Conservation (phyloP, 2,329 filamentous ascomycete species). For the Alternaria infectoria region DNA sequence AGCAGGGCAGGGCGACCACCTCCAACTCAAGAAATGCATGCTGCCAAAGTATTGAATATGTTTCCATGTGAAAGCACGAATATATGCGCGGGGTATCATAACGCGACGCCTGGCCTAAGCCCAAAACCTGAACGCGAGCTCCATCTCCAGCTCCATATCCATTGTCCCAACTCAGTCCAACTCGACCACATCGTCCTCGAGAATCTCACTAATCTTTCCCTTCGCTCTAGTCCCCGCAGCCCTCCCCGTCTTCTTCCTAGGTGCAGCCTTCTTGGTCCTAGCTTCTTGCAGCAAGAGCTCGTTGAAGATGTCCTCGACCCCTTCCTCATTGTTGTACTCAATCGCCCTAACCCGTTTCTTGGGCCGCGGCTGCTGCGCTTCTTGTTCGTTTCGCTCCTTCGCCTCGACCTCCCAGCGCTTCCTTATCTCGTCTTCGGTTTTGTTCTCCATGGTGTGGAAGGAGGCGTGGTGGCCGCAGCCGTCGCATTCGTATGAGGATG, state of each 20-base stretch:
- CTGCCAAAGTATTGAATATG: no score
- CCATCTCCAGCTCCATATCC: not conserved
- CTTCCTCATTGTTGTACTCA: slow-evolving; percentile 19
- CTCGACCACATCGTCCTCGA: slow-evolving; percentile 30
- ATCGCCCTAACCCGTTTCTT: slow-evolving; percentile 39
- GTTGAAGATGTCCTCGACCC: not conserved
- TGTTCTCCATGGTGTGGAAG: slow-evolving; percentile 61
- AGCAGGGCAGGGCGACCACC: not conserved
- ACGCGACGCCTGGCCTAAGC: not conserved
- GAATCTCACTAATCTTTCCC: slow-evolving; percentile 26
- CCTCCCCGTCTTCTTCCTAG: slow-evolving; percentile 7
- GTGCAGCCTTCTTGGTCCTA: not conserved
- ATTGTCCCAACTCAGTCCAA: slow-evolving; percentile 24
- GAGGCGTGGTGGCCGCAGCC: slow-evolving; percentile 62
- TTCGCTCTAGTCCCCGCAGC: slow-evolving; percentile 15
- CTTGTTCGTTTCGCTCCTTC: slow-evolving; percentile 30
- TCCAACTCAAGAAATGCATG: not conserved
- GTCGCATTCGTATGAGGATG: slow-evolving; percentile 62
- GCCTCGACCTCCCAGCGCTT: slow-evolving; percentile 54
- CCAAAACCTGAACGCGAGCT: slow-evolving; percentile 1
- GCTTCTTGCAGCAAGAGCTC: slow-evolving; percentile 8
- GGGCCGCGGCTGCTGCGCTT: slow-evolving; percentile 20
- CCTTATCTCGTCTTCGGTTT: slow-evolving; percentile 55
- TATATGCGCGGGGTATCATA: slow-evolving; percentile 12
- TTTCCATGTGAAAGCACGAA: not conserved